Evolutionary conservation across 208 protist genomes (phyloP).

Genomic region (Trypanosoma boissoni): DNA sequence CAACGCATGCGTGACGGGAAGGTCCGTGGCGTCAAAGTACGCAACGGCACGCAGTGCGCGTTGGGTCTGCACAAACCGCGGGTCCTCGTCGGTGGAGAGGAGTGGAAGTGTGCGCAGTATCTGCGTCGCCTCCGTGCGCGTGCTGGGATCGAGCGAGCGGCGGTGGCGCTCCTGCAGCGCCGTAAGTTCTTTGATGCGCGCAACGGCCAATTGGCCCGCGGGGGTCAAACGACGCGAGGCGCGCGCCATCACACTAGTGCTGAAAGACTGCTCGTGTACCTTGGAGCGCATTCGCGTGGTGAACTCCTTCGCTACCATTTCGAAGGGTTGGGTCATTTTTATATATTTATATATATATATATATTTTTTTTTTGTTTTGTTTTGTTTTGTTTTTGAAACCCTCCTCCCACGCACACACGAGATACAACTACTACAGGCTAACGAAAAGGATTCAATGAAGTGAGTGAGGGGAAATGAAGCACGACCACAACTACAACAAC

Average conservation of each 20-base stretch:
- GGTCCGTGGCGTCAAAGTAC: conserved; percentile 48
- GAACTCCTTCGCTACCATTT: conserved; percentile 35
- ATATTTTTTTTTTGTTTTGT: conserved; percentile 13
- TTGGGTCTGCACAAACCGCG: conserved; percentile 47
- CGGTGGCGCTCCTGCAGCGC: conserved; percentile 35
- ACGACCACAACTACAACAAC: too few species aligned
- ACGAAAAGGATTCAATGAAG: too few species aligned
- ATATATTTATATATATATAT: neutral
- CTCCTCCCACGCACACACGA: too few species aligned
- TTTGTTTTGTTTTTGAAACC: conserved; percentile 9
- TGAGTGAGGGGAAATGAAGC: too few species aligned
- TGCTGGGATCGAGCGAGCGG: conserved; percentile 42
- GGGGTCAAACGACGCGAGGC: conserved; percentile 22
- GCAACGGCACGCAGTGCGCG: conserved; percentile 52
- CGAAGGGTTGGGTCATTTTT: conserved; percentile 29
- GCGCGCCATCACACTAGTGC: conserved; percentile 16
- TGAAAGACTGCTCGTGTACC: conserved; percentile 64
- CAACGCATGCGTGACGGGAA: conserved; percentile 54
- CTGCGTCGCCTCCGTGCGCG: conserved; percentile 36
- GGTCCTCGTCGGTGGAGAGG: conserved; percentile 67
- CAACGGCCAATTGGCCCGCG: conserved; percentile 29
- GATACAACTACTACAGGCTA: too few species aligned
- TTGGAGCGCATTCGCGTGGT: conserved; percentile 61
- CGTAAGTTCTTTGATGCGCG: conserved; percentile 42
- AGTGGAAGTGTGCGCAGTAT: conserved; percentile 66